Percentiles rank a stretch among this genome's conserved stretches.
Evolutionary conservation across 805 yeast species (phyloP).

Genomic region (Yamadazyma olivae): DNA sequence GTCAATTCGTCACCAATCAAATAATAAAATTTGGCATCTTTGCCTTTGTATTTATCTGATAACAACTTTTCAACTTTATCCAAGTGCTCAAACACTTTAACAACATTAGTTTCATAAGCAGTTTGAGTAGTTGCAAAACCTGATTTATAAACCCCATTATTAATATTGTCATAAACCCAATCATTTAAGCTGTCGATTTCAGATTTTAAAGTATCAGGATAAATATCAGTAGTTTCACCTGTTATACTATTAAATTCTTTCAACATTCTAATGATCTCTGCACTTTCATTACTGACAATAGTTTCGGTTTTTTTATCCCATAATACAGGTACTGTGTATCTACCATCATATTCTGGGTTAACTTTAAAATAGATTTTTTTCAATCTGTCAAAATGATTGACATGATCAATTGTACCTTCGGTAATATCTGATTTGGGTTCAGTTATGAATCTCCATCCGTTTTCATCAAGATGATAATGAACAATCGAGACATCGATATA

Average conservation of each 20-base stretch:
- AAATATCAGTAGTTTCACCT: conserved; percentile 51
- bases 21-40: conserved; percentile 23
- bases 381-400: conserved; percentile 57
- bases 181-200: conserved; percentile 74
- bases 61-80: conserved; percentile 71
- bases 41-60: conserved; percentile 36
- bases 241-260: conserved; percentile 66
- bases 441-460: conserved; percentile 84
- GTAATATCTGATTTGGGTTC: conserved; percentile 39
- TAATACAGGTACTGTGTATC: conserved; percentile 89
- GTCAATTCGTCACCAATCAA: conserved; percentile 68
- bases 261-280: conserved; percentile 84
- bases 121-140: conserved; percentile 88
- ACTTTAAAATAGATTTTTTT: conserved; percentile 74
- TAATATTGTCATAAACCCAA: conserved; percentile 81
- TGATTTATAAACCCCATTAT: conserved; percentile 90
- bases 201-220: conserved; percentile 52
- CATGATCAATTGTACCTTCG: conserved; percentile 48
- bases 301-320: conserved; percentile 85
- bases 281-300: conserved; percentile 88
- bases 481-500: conserved; percentile 72
- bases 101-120: conserved; percentile 70
- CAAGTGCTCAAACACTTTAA: conserved; percentile 58
- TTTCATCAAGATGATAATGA: conserved; percentile 83
- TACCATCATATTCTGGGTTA: conserved; percentile 70